Evolutionary conservation across 805 yeast species (phyloP), one percentile per base, ranked within the genome.

Genomic region (Candida maesae): DNA sequence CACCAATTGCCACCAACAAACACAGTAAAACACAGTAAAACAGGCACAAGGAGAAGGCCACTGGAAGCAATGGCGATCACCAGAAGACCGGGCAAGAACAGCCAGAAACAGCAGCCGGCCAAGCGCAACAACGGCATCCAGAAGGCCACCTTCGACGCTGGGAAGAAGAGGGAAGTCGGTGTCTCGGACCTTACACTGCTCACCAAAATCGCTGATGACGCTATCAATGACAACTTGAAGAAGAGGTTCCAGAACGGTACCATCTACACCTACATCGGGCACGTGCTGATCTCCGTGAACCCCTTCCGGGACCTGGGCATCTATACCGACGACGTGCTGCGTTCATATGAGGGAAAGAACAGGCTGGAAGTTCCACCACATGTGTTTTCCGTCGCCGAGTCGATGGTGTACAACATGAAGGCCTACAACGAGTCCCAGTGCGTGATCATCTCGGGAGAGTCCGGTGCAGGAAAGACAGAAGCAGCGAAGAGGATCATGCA

Each of bases 401-500:
- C 95, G 26, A 89, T 93, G 95, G 93, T 84, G 64, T 91, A 93
- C 66, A 86, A 91, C 62, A 75, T 93, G 81, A 90, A 90, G 64
- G 84, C 95, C 0, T 93, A 93, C 65, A 79, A 84, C 44, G 98
- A 93, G 55, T 88, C 81, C 59, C 99, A 93, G 63, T 91, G 98
- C 74, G 98, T 93, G 17, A 93, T 93, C 54, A 93, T 93, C 51
- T 86, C 96, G 3, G 98, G 98, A 42, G 98, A 91, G 63, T 86
- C 96, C 1, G 98, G 98, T 47, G 98, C 98, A 5, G 98, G 98
- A 37, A 91, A 91, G 60, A 91, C 98, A 5, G 98, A 91, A 66
- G 97, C 97, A 17, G 97, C 98, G 31, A 91, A 91, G 69, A 79
- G 95, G 61, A 90, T 91, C 64, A 91, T 91, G 98, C 97, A 91